phyloP scores from a whole-genome alignment of 2,329 filamentous ascomycete genomes.

The Tolypocladium paradoxum region DNA sequence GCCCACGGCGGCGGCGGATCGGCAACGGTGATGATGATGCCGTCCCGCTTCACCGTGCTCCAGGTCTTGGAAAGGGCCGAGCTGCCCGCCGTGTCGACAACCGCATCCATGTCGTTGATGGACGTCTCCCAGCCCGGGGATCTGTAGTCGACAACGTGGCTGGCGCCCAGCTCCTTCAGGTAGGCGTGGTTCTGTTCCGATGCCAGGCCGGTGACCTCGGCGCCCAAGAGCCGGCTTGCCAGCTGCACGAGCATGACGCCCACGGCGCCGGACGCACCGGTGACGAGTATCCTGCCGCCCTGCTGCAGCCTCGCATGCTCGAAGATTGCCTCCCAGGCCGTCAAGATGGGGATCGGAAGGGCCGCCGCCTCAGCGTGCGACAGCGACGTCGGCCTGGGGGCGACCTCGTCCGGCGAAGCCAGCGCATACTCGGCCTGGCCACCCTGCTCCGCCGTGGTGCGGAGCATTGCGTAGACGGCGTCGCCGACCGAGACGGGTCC shows the following conservation, averaged over 20 bases:
- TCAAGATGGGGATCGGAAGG: conserved; percentile 19
- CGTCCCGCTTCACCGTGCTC: conserved; percentile 16
- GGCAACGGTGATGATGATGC: conserved; percentile 21
- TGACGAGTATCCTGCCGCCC: conserved; percentile 14
- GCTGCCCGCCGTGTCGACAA: conserved; percentile 21
- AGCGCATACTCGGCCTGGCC: conserved; percentile 19
- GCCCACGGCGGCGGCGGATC: conserved; percentile 23
- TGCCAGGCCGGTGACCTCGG: conserved; percentile 17
- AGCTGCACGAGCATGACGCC: conserved; percentile 19
- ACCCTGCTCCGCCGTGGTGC: conserved; percentile 8
- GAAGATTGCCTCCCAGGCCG: conserved; percentile 17
- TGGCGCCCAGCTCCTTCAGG: conserved; percentile 11
- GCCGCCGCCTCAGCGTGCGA: conserved; percentile 16
- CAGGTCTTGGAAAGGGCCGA: conserved; percentile 16
- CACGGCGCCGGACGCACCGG: conserved; percentile 20
- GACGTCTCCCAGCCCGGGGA: conserved; percentile 10
- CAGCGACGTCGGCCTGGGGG: conserved; percentile 10
- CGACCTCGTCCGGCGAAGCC: conserved; percentile 5
- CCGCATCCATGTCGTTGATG: conserved; percentile 13
- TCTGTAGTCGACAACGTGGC: conserved; percentile 16
- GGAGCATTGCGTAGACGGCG: conserved; percentile 17
- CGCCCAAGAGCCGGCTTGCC: conserved; percentile 8
- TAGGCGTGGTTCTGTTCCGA: conserved; percentile 8
- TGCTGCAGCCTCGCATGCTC: conserved; percentile 7
- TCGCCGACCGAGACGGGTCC: conserved; percentile 10